Conservation (phyloP, 495 filamentous ascomycete genomes). For the Bryoglossum gracile region DNA sequence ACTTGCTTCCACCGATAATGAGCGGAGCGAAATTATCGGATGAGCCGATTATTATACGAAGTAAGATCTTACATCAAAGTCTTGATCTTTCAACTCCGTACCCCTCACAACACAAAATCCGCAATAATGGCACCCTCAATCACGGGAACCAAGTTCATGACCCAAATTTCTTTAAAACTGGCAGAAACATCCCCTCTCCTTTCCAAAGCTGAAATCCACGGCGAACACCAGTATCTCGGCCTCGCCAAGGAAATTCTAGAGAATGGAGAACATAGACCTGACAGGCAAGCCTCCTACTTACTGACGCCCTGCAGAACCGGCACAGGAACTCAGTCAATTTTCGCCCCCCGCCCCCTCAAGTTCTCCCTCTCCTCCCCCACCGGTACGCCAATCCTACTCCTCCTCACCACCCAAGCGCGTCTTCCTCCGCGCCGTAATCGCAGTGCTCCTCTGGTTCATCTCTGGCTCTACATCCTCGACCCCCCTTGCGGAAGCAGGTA, state of each 20-base stretch:
- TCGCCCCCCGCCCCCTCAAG: conserved; percentile 74
- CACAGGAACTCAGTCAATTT: conserved; percentile 87
- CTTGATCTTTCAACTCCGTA: too few relatives aligned
- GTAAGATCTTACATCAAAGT: too few relatives aligned
- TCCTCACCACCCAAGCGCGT: conserved; percentile 96
- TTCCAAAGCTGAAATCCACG: too few relatives aligned
- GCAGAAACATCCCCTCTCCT: too few relatives aligned
- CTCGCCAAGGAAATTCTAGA: conserved; percentile 69
- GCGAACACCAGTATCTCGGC: conserved; percentile 72
- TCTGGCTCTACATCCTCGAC: conserved; percentile 69
- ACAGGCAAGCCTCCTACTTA: conserved; percentile 52
- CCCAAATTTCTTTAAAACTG: too few relatives aligned
- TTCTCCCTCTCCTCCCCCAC: conserved; percentile 70
- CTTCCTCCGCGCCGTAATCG: conserved; percentile 83
- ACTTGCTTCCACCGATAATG: too few relatives aligned
- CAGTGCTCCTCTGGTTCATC: conserved; percentile 98
- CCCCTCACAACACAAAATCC: too few relatives aligned
- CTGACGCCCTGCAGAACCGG: conserved; percentile 58
- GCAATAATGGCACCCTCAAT: too few relatives aligned
- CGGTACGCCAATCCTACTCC: conserved; percentile 63
- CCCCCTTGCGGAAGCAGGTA: conserved; percentile 63
- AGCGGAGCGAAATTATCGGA: too few relatives aligned
- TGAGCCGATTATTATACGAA: too few relatives aligned
- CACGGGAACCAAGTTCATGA: too few relatives aligned
- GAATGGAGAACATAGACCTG: conserved; percentile 72